phyloP scores from a whole-genome alignment of 139 green algal species.

The Edaphochlamys debaryana region DNA sequence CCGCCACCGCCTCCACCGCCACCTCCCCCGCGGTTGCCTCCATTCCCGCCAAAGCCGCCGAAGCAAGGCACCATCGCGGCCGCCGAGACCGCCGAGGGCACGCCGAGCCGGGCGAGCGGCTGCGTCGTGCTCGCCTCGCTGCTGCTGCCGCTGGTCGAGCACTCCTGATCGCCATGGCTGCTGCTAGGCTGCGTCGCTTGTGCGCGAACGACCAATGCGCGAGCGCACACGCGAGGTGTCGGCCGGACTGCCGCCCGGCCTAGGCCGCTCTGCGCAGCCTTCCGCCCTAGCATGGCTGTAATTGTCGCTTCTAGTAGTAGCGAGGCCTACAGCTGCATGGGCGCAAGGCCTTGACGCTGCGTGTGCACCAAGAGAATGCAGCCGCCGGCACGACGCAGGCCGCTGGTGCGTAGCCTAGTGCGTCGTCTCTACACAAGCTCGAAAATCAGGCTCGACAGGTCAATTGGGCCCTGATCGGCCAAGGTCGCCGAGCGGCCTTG shows the following conservation, averaged over 20 bases:
- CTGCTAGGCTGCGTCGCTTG: not conserved
- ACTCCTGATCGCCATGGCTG: not conserved
- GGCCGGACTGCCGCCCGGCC: no score
- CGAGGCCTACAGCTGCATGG: constrained; percentile 35
- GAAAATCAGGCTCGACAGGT: no score
- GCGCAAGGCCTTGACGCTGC: no score
- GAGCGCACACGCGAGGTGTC: constrained; percentile 1
- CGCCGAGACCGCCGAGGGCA: constrained; percentile 11
- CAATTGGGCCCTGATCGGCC: no score
- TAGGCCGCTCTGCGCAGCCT: not conserved
- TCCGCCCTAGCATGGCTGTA: constrained; percentile 30
- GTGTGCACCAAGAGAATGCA: not conserved
- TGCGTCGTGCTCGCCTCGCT: not conserved
- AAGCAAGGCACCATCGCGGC: constrained; percentile 30
- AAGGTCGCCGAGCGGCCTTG: no score
- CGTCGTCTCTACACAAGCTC: no score
- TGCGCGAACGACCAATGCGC: constrained; percentile 13
- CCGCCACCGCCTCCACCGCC: constrained; percentile 57
- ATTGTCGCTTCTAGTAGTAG: no score
- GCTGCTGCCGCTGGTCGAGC: constrained; percentile 31
- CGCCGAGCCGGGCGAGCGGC: not conserved
- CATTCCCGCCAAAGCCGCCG: constrained; percentile 47
- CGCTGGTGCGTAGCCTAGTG: no score
- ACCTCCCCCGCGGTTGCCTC: constrained; percentile 34
- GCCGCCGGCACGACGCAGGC: no score